Evolutionary conservation across 192 early-diverging fungal species (phyloP), one percentile per base, ranked within the genome.

Genomic region (Coemansia sp.): DNA sequence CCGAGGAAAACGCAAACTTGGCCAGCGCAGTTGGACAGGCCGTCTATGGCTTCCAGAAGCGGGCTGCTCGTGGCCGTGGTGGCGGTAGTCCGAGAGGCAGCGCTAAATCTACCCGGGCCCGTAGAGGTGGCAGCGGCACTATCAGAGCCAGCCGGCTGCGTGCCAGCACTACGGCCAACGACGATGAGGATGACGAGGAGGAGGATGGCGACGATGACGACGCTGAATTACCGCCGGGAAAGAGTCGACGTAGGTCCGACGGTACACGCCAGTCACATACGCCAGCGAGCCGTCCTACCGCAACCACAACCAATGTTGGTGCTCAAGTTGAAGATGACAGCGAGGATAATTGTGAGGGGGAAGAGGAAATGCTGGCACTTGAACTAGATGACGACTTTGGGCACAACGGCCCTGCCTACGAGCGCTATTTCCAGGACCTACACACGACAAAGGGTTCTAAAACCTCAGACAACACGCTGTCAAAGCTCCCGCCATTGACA

Each of bases 391-490:
- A 69, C 61, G 75, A 69, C 57, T 75, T 70, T 70, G 55, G 41
- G 7, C 62, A 61, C 6, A 46, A 31, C 15, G 72, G 69, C 0
- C 76, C 85, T 25, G 87, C 88, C 3, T 88, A 89, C 19, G 92
- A 91, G 68, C 86, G 86, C 58, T 96, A 94, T 74, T 96, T 96
- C 69, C 87, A 90, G 73, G 88, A 90, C 50, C 67, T 91, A 2
- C 87, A 91, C 38, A 69, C 72, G 23, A 71, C 70, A 32, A 67
- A 70, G 38, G 68, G 70, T n/a, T 64, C 74, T 12, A 81, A 85
- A 59, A 96, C 94, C 6, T 96, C 94, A 12, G 90, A 96, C 75
- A 91, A 94, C 82, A 96, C 94, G 2, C 86, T 97, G 17, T 87
- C 92, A 1, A 89, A 89, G 67, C 81, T 98, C 3, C 92, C 92